A percentile compares a stretch with the other conserved stretches of the same genome.
phyloP scores from a whole-genome alignment of 2,329 filamentous ascomycete genomes.

The Huntiella moniliformis region DNA sequence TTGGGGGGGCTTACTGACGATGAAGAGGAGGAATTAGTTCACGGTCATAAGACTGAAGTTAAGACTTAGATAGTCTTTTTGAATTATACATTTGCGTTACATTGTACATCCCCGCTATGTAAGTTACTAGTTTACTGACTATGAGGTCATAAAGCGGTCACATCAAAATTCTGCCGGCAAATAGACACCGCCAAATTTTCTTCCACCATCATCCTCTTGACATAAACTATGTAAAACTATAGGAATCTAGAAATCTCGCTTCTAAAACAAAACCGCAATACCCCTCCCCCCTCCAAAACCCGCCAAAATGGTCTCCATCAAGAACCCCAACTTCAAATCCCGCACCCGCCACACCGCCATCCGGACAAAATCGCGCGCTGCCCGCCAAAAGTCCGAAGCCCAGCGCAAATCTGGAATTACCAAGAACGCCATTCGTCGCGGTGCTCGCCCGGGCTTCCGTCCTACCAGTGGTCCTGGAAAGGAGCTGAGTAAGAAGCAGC shows the following conservation, averaged over 20 bases:
- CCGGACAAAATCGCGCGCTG: constrained; percentile 26
- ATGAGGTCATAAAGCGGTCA: too few species aligned
- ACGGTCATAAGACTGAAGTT: too few species aligned
- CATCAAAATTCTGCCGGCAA: too few species aligned
- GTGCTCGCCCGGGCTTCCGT: constrained; percentile 32
- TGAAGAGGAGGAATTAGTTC: constrained; percentile 28
- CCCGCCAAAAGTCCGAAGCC: constrained; percentile 24
- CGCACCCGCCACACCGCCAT: constrained; percentile 32
- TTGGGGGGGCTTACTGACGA: constrained; percentile 79
- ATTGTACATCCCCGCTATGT: too few species aligned
- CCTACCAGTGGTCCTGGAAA: constrained; percentile 36
- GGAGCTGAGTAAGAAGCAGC: constrained; percentile 34
- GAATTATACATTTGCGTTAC: too few species aligned
- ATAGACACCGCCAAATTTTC: too few species aligned
- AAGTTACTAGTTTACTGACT: too few species aligned
- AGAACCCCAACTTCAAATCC: constrained; percentile 38
- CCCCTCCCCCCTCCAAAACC: background rate
- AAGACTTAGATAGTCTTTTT: too few species aligned
- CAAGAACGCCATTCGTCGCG: constrained; percentile 27
- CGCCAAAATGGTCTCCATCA: constrained; percentile 31
- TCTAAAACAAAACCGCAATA: background rate
- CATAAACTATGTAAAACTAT: too few species aligned
- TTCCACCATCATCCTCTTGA: too few species aligned
- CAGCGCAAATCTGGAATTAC: constrained; percentile 22
- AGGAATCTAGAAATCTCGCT: too few species aligned